Conservation (phyloP, 345 rosid genomes). For the Gossypium herbaceum region DNA sequence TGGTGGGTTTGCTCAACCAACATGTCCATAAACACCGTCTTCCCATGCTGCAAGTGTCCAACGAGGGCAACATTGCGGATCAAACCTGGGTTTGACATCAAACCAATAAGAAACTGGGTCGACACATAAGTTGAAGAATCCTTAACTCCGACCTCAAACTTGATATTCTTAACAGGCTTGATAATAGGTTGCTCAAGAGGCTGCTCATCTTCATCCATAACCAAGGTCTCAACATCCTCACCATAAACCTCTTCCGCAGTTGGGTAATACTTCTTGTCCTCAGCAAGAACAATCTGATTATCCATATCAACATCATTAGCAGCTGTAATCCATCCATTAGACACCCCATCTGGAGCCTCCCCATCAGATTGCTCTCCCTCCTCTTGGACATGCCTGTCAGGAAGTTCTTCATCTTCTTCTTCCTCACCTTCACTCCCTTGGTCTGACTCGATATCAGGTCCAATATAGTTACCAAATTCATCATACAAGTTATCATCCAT, state of each 20-base stretch:
- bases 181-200: constrained; percentile 87
- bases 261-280: constrained; percentile 94
- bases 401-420: constrained; percentile 62
- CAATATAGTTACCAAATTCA: constrained; percentile 97
- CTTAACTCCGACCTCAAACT: constrained; percentile 92
- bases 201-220: constrained; percentile 95
- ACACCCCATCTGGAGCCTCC: constrained; percentile 44
- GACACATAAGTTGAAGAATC: constrained; percentile 89
- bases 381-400: constrained; percentile 38
- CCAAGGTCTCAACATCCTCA: constrained; percentile 87
- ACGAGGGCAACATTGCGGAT: constrained; percentile 96
- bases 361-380: constrained; percentile 58
- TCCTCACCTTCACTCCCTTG: constrained; percentile 66
- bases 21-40: constrained; percentile 94
- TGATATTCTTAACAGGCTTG: constrained; percentile 72
- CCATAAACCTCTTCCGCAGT: constrained; percentile 98
- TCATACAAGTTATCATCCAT: constrained; percentile 97
- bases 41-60: constrained; percentile 93
- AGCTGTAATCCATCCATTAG: constrained; percentile 84
- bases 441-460: constrained; percentile 96
- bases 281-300: constrained; percentile 91
- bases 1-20: constrained; percentile 96
- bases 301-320: constrained; percentile 79
- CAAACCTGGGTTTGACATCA: constrained; percentile 83
- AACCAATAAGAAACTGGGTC: constrained; percentile 85